These are phyloP conservation scores for Samsoniella hepiali DNA, from an alignment of 2,329 filamentous ascomycete genomes.

Conservation along the genomic window DNA sequence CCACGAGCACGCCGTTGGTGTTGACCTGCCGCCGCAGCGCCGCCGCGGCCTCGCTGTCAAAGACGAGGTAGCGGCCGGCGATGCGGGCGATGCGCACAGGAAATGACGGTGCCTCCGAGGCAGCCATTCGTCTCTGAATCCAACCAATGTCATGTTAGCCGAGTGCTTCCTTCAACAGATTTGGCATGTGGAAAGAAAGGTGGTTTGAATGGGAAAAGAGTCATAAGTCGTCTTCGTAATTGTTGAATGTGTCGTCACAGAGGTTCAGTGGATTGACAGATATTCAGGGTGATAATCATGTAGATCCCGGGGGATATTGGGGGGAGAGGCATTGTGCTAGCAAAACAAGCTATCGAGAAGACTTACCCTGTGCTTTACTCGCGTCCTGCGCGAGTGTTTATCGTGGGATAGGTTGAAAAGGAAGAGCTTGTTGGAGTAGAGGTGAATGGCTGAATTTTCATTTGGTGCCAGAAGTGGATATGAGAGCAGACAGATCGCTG, in stretches of 20 bases:
- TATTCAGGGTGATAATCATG: constrained; percentile 52
- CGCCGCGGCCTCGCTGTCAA: constrained; percentile 77
- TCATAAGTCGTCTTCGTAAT: constrained; percentile 47
- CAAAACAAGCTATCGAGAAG: constrained; percentile 12
- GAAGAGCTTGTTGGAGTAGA: background rate
- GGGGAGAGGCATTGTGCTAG: background rate
- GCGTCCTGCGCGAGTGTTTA: constrained; percentile 17
- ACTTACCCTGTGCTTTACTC: constrained; percentile 22
- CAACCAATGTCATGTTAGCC: constrained; percentile 11
- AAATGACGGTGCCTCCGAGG: constrained; percentile 19
- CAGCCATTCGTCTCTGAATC: constrained; percentile 22
- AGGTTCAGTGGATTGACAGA: constrained; percentile 60
- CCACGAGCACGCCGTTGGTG: constrained; percentile 81
- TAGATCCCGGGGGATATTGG: constrained; percentile 19
- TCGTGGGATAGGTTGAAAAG: background rate
- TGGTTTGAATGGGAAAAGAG: constrained; percentile 16
- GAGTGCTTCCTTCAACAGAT: background rate
- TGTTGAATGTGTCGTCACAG: constrained; percentile 42
- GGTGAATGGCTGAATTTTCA: constrained; percentile 13
- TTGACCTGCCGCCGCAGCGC: constrained; percentile 75
- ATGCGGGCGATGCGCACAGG: constrained; percentile 78
- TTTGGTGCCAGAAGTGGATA: constrained; percentile 12
- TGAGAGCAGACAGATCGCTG: constrained; percentile 4
- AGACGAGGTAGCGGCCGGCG: constrained; percentile 79
- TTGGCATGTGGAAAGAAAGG: constrained; percentile 10